Base-by-base conservation (phyloP, 176 grass and related monocot species). In the Oryza rufipogon region DNA sequence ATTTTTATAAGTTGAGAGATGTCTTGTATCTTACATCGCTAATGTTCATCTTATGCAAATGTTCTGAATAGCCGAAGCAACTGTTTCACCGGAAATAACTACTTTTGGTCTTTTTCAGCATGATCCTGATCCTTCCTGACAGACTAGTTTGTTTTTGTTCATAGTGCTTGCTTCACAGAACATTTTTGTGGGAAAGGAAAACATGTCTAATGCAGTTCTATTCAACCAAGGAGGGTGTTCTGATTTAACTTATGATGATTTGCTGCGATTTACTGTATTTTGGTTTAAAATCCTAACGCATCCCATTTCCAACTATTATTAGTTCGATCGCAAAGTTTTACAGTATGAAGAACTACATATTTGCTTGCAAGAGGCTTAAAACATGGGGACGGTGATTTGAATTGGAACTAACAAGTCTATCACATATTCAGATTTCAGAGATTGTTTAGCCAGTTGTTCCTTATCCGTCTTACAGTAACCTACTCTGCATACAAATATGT, bases 281-380 rank as follows among this genome's bases (percentile, higher is more conserved):
- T 65, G 38, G 20, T 45, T 51, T 45, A 11, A 30, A 80, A 82
- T 77, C 67, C 60, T 86, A 86, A 83, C 34, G 2, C n/a, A 9
- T 51, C 16, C 1, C 15, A 5, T n/a, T 70, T 30, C 56, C 38
- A 38, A 39, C 38, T 39, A 39, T 39, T 39, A 39, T 39, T 7
- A 39, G 38, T 39, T 39, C 6, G 38, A 39, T 39, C 6, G 38
- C 6, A 39, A 39, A 39, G 38, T 39, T 39, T 39, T 39, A 7
- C 38, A 39, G 38, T 39, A 39, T 7, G 38, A 39, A 39, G 6
- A 39, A 39, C 6, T 39, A 39, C 38, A 39, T 39, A 39, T 80
- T 83, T 87, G 42, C 75, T 92, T 85, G 75, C 80, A 91, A 81
- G 84, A 90, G 66, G 85, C 73, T 64, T 85, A 85, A 93, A 93